Evolutionary conservation across 768 basidiomycete genomes (phyloP).

Genomic region (Mycena galopus): DNA sequence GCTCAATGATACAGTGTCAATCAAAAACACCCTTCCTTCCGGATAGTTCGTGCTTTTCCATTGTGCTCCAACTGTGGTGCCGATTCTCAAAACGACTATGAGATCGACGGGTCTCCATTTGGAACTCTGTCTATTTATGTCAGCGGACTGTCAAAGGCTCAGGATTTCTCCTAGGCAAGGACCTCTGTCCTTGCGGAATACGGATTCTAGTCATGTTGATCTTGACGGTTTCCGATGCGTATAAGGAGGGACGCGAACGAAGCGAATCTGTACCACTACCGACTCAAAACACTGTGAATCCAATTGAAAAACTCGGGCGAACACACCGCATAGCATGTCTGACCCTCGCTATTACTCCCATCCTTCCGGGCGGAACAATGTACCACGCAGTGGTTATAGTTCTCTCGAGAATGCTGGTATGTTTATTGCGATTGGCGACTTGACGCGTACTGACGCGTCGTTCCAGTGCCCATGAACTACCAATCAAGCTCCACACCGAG

Average conservation of each 20-base stretch:
- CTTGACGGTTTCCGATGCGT: not conserved
- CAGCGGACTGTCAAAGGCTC: not conserved
- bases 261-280: not conserved
- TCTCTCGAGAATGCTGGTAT: not conserved
- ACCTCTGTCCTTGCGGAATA: not conserved
- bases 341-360: not conserved
- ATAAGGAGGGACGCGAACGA: not conserved
- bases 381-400: not conserved
- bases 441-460: not conserved
- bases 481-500: not conserved
- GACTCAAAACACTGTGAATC: not conserved
- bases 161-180: not conserved
- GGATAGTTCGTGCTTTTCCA: not conserved
- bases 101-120: not conserved
- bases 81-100: not conserved
- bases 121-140: not conserved
- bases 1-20: no score
- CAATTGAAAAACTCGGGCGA: not conserved
- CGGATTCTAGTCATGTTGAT: not conserved
- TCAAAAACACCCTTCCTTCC: no score
- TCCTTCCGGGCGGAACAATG: not conserved
- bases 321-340: not conserved
- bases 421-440: not conserved
- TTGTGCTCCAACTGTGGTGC: not conserved
- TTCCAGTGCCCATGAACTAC: not conserved